Base-by-base conservation (phyloP, 2,329 filamentous ascomycete genomes). In the Colletotrichum paranaense region DNA sequence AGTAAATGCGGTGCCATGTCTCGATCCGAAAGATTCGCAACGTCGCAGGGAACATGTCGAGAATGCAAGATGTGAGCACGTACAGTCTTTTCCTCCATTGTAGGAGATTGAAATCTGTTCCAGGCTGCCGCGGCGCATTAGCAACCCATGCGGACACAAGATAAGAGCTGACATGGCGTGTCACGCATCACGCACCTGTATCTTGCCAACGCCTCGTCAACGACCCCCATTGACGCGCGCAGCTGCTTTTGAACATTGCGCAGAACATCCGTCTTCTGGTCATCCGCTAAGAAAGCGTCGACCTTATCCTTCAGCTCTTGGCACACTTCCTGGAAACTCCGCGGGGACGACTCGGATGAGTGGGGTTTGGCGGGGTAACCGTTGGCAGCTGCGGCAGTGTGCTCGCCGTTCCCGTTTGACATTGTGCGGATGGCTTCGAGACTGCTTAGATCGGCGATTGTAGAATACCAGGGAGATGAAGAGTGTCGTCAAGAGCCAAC, bases 71-170 rank as follows among this genome's bases (percentile, higher is more conserved):
- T 22, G 42, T n/a, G 42, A 22, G 19, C 3, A 68, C 73, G 28
- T 57, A 75, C 96, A 98, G 87, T 98, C 97, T 83, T 99, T 99
- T 74, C 97, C 97, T 80, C 97, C 97, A 79, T 99, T 99, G 85
- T 98, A 99, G 69, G 96, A 97, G 76, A 98, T 88, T 5, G 95
- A 95, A 74, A 98, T 88, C 80, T 97, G 89, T 72, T 92, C 88
- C 75, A 93, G 89, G 72, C 94, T 97, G 78, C 73, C 60, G 35
- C 26, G 24, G 65, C 32, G 52, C 65, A 69, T 56, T 67, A 74
- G 68, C 59, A 28, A 30, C 9, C 22, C 52, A 53, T 35, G 32
- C 5, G 52, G 12, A n/a, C 5, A 14, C 24, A 12, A 57, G 42
- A 28, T 24, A n/a, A 53, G 49, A 66, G 56, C 63, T 38, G 62